Conservation (phyloP, 495 filamentous ascomycete genomes). For the Tuber magnatum region DNA sequence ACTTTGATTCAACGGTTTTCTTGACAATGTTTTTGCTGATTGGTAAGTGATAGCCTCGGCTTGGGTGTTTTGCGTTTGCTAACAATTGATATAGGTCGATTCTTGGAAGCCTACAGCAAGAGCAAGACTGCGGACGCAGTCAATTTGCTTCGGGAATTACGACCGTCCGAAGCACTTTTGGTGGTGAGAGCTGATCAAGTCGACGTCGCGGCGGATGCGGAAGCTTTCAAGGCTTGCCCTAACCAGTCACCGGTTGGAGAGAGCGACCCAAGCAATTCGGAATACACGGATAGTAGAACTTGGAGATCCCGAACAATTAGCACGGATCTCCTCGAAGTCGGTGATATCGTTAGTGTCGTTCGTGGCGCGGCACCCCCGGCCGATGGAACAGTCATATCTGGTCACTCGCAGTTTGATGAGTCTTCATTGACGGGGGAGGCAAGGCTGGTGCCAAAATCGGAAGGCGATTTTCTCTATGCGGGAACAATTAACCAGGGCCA, state of each 20-base stretch:
- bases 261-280: conserved; percentile 28
- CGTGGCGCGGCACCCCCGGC: conserved; percentile 79
- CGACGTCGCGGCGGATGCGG: conserved; percentile 24
- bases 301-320: conserved; percentile 46
- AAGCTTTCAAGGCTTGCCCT: neutral
- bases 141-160: conserved; percentile 65
- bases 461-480: conserved; percentile 68
- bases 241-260: conserved; percentile 24
- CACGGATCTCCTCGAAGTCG: conserved; percentile 74
- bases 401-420: conserved; percentile 71
- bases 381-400: conserved; percentile 64
- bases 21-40: conserved; percentile 84
- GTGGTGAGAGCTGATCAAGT: conserved; percentile 46
- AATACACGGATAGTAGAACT: conserved; percentile 31
- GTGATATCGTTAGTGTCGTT: conserved; percentile 67
- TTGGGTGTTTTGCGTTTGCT: conserved; percentile 2
- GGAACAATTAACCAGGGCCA: conserved; percentile 79
- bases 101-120: conserved; percentile 88
- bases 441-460: conserved; percentile 59
- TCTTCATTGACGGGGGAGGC: conserved; percentile 88
- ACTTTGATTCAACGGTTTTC: conserved; percentile 93
- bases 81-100: conserved; percentile 47
- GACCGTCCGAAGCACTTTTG: conserved; percentile 71
- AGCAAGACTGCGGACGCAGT: conserved; percentile 86
- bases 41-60: conserved; percentile 40